Evolutionary conservation across 106 monocot genomes (phyloP), one percentile per base, ranked within the genome.

Genomic region (Phalaenopsis equestris): DNA sequence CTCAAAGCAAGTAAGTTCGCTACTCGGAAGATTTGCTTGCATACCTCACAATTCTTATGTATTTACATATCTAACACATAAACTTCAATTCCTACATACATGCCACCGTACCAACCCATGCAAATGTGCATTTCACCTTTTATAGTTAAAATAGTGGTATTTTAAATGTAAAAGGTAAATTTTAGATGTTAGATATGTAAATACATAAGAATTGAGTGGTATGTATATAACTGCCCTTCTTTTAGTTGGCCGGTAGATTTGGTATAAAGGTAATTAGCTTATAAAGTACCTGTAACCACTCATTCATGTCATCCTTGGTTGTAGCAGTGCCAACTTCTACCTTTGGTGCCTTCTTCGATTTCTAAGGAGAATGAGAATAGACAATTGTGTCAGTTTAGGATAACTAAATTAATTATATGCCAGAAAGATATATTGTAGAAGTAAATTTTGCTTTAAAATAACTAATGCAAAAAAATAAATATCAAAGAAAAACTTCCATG

Each of bases 301-400:
- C 94, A 73, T 94, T 89, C 89, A 94, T 88, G 79, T 83, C 80
- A 36, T 87, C 87, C 65, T 89, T 91, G 49, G 84, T 83, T 30
- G 85, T 81, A 43, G 82, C 56, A 4, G 94, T 94, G 55, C 94
- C 94, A 1, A 94, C 89, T 87, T 94, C 94, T 79, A 94, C 94
- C 81, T 94, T 94, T 12, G 87, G 78, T 5, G 82, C 76, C 78
- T 75, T 94, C 88, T 91, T 91, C 43, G 91, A 85, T 90, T 91
- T 94, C 94, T 94, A 55, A 1, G 47, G 11, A 17, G 5, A 76
- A 76, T 24, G 48, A 37, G 38, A 8, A 70, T 37, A 70, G 21
- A 61, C 5, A 61, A n/a, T 61, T 61, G 21, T 19, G 61, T 61
- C 19, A 57, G 18, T 57, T 57, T 57, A 57, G 8, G 5, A 21